phyloP scores from a whole-genome alignment of 352 stramenopile species.

The Phytopythium sindhum region DNA sequence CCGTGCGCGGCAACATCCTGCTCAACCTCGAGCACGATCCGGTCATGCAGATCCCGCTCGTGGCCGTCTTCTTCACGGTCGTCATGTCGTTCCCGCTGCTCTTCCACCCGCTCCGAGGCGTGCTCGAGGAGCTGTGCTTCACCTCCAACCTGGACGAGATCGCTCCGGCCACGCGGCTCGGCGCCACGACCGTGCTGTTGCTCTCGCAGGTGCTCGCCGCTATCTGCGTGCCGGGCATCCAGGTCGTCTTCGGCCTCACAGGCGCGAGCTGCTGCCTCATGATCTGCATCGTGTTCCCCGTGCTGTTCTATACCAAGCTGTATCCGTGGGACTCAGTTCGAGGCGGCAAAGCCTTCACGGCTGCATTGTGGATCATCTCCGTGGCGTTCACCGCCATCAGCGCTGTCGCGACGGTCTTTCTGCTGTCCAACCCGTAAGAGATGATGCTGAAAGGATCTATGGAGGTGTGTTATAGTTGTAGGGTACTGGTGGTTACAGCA shows the following conservation, averaged over 20 bases:
- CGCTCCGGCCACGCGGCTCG: constrained; percentile 47
- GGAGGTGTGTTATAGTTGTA: background rate
- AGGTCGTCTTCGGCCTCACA: constrained; percentile 68
- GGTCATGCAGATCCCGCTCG: constrained; percentile 60
- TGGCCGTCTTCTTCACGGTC: constrained; percentile 69
- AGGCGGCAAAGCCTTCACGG: constrained; percentile 32
- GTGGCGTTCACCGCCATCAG: constrained; percentile 35
- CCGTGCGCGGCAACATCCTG: constrained; percentile 69
- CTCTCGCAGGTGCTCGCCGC: constrained; percentile 53
- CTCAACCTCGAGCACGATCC: constrained; percentile 74
- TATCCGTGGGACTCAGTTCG: constrained; percentile 44
- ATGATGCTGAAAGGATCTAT: background rate
- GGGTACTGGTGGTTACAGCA: background rate
- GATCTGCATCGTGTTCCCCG: constrained; percentile 75
- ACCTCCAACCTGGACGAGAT: constrained; percentile 41
- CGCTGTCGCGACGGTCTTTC: constrained; percentile 5
- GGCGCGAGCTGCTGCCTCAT: constrained; percentile 66
- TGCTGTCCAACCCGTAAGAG: constrained; percentile 3
- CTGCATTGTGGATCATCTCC: constrained; percentile 31
- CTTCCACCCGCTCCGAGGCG: constrained; percentile 63
- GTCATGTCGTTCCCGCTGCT: constrained; percentile 73
- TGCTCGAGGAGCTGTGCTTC: constrained; percentile 60
- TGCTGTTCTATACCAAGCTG: constrained; percentile 55
- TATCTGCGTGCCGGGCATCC: constrained; percentile 54
- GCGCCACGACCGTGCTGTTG: constrained; percentile 44